A percentile compares a stretch with the other conserved stretches of the same genome.
phyloP scores from a whole-genome alignment of 1,284 basidiomycete species.

The Papiliotrema terrestris region DNA sequence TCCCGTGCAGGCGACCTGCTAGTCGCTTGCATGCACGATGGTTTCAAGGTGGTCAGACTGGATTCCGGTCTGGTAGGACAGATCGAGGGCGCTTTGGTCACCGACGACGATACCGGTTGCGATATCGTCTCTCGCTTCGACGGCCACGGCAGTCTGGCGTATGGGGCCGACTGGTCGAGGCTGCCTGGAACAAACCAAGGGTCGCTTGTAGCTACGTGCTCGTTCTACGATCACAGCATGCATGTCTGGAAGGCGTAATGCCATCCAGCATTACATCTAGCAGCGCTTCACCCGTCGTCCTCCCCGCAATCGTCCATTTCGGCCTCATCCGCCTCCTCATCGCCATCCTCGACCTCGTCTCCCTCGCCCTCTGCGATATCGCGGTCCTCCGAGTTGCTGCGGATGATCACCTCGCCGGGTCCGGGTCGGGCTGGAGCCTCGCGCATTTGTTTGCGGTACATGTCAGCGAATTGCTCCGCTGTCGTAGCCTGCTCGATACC shows the following conservation, averaged over 20 bases:
- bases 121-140: constrained; percentile 63
- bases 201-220: constrained; percentile 79
- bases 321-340: constrained; percentile 1
- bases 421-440: constrained; percentile 23
- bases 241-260: constrained; percentile 71
- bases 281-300: too few species aligned
- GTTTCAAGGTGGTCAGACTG: constrained; percentile 77
- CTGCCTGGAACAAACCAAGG: constrained; percentile 39
- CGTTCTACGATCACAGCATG: constrained; percentile 90
- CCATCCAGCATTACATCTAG: background rate
- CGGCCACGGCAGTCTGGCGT: constrained; percentile 78
- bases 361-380: constrained; percentile 35
- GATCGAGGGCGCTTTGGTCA: background rate
- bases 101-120: constrained; percentile 16
- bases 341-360: constrained; percentile 25
- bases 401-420: constrained; percentile 3
- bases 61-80: background rate
- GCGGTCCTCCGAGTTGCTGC: constrained; percentile 16
- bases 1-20: constrained; percentile 65
- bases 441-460: constrained; percentile 61
- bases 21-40: constrained; percentile 95
- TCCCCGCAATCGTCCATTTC: too few species aligned
- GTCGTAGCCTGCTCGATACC: constrained; percentile 54
- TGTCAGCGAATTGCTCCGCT: constrained; percentile 59
- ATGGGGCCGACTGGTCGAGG: constrained; percentile 90